Evolutionary conservation across 192 early-diverging fungal genomes (phyloP).

Genomic region (Lobosporangium transversale): DNA sequence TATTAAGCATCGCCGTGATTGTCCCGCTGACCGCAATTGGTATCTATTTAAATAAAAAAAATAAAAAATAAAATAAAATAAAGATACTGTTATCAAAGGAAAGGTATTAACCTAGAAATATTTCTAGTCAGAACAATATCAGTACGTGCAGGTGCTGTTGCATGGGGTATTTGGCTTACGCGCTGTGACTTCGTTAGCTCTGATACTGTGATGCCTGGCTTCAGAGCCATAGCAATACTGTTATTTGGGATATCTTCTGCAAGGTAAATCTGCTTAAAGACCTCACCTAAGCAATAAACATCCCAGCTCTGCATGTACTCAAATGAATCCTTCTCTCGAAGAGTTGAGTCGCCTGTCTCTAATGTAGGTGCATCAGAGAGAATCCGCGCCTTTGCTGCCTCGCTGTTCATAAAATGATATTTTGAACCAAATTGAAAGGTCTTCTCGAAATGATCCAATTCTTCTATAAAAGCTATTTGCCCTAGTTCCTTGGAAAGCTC

Average conservation of each 20-base stretch:
- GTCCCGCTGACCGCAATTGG: constrained; percentile 57
- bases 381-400: constrained; percentile 12
- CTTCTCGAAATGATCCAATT: constrained; percentile 62
- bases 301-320: constrained; percentile 63
- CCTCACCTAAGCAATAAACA: constrained; percentile 59
- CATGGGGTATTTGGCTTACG: constrained; percentile 7
- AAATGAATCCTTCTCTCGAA: constrained; percentile 32
- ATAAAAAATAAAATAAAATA: constrained; percentile 1
- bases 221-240: constrained; percentile 34
- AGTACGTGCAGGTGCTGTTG: not conserved
- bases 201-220: constrained; percentile 6
- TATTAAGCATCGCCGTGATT: constrained; percentile 51
- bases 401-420: constrained; percentile 53
- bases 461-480: constrained; percentile 58
- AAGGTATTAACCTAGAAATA: too few species aligned
- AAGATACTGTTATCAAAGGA: not conserved
- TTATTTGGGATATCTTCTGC: constrained; percentile 48
- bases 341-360: not conserved
- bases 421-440: constrained; percentile 59
- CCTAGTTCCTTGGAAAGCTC: constrained; percentile 53
- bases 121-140: too few species aligned
- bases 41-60: constrained; percentile 34
- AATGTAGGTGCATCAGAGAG: not conserved
- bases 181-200: constrained; percentile 25
- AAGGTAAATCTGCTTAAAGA: constrained; percentile 59